phyloP scores from a whole-genome alignment of 768 basidiomycete genomes.

The Xanthoconium purpureum region DNA sequence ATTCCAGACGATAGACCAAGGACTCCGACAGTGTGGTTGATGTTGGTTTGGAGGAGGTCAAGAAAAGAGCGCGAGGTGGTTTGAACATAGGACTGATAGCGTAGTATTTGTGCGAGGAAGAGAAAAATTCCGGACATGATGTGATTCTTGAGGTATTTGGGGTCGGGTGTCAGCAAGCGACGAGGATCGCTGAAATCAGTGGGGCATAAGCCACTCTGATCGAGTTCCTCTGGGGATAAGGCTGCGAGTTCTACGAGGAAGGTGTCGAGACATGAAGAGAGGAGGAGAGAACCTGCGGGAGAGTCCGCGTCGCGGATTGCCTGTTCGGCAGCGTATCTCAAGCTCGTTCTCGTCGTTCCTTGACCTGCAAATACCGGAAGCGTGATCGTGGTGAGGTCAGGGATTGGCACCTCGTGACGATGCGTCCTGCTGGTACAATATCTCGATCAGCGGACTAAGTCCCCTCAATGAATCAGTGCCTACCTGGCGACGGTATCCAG shows the following conservation, averaged over 20 bases:
- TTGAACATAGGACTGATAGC: conserved; percentile 47
- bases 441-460: neutral
- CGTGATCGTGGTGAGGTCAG: conserved; percentile 6
- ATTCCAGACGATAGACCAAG: conserved; percentile 59
- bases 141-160: conserved; percentile 42
- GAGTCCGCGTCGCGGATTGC: conserved; percentile 42
- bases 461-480: neutral
- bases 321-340: conserved; percentile 34
- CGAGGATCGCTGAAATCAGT: conserved; percentile 42
- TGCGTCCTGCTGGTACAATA: neutral
- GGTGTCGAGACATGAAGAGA: conserved; percentile 49
- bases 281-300: conserved; percentile 41
- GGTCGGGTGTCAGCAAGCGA: conserved; percentile 39
- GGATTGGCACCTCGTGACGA: conserved; percentile 5
- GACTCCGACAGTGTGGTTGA: conserved; percentile 35
- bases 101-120: conserved; percentile 50
- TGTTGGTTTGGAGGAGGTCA: conserved; percentile 35
- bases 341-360: conserved; percentile 39
- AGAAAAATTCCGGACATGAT: conserved; percentile 47
- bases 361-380: conserved; percentile 60
- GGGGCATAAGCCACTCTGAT: conserved; percentile 38
- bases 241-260: conserved; percentile 49
- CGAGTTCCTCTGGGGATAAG: conserved; percentile 38
- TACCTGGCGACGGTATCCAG: conserved; percentile 6
- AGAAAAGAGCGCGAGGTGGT: conserved; percentile 19